Evolutionary conservation across 805 yeast genomes (phyloP).

Genomic region (Nakazawaea laoshanensis): DNA sequence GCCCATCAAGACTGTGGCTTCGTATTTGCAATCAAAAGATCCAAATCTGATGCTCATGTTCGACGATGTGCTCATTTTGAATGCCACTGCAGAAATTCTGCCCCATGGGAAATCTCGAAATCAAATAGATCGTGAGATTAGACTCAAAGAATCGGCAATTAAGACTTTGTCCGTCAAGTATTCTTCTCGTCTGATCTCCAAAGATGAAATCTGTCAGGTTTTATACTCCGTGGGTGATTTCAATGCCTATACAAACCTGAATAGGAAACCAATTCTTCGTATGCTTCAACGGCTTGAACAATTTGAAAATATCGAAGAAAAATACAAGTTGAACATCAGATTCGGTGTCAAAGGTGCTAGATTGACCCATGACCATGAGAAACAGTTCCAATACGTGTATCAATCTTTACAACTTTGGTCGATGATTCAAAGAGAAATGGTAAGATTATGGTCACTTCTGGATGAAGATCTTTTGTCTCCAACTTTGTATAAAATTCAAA

Average conservation of each 20-base stretch:
- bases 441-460: constrained; percentile 67
- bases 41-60: constrained; percentile 33
- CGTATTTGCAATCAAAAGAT: constrained; percentile 32
- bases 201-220: constrained; percentile 63
- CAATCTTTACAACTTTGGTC: constrained; percentile 76
- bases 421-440: constrained; percentile 69
- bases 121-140: constrained; percentile 50
- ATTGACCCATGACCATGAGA: constrained; percentile 62
- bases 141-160: constrained; percentile 60
- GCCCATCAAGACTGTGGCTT: constrained; percentile 58
- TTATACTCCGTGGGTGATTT: constrained; percentile 75
- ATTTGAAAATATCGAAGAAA: constrained; percentile 36
- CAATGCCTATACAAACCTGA: constrained; percentile 62
- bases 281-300: constrained; percentile 45
- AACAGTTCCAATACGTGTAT: constrained; percentile 66
- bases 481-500: constrained; percentile 45
- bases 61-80: constrained; percentile 47
- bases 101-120: constrained; percentile 49
- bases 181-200: constrained; percentile 29
- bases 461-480: constrained; percentile 62
- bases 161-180: constrained; percentile 48
- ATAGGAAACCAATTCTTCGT: constrained; percentile 57
- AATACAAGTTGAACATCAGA: constrained; percentile 48
- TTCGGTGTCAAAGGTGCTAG: constrained; percentile 65
- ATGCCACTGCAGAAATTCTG: constrained; percentile 62